Evolutionary conservation across 2,329 filamentous ascomycete genomes (phyloP).

Genomic region (Didymella segeticola): DNA sequence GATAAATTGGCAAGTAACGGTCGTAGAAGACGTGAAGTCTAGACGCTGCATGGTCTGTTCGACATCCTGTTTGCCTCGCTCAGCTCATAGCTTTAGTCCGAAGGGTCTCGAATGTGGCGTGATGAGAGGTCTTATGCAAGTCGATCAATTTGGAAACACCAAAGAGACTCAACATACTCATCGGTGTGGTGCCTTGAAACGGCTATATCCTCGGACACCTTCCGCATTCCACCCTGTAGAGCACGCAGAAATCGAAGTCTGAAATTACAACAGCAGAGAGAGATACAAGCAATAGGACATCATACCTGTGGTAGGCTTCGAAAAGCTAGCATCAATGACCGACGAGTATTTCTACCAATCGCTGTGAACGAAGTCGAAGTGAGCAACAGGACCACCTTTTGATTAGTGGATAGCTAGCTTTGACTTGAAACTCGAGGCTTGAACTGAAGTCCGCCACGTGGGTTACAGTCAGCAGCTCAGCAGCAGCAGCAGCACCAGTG

Average conservation of each 20-base stretch:
- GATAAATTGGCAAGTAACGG: neutral
- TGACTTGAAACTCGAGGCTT: neutral
- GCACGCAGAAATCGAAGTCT: neutral
- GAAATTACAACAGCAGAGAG: neutral
- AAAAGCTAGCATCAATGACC: neutral
- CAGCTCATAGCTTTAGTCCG: neutral
- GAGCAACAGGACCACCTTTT: neutral
- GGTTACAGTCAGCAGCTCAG: neutral
- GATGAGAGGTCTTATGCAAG: conserved; percentile 3
- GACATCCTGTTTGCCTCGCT: neutral
- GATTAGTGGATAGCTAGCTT: neutral
- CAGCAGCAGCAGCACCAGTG: neutral
- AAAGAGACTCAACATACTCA: neutral
- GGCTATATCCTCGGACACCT: neutral
- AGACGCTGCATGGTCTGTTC: neutral
- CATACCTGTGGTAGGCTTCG: no score
- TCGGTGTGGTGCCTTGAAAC: neutral
- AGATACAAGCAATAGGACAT: neutral
- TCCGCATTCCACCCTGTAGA: conserved; percentile 1
- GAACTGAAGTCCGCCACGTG: neutral
- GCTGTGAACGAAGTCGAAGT: neutral
- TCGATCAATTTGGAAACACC: conserved; percentile 1
- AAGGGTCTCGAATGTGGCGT: conserved; percentile 2
- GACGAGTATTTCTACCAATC: neutral
- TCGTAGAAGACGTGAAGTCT: neutral